A percentile compares a stretch with the other conserved stretches of the same genome.
phyloP scores from a whole-genome alignment of 2,329 filamentous ascomycete genomes.

The Alternaria rosae region DNA sequence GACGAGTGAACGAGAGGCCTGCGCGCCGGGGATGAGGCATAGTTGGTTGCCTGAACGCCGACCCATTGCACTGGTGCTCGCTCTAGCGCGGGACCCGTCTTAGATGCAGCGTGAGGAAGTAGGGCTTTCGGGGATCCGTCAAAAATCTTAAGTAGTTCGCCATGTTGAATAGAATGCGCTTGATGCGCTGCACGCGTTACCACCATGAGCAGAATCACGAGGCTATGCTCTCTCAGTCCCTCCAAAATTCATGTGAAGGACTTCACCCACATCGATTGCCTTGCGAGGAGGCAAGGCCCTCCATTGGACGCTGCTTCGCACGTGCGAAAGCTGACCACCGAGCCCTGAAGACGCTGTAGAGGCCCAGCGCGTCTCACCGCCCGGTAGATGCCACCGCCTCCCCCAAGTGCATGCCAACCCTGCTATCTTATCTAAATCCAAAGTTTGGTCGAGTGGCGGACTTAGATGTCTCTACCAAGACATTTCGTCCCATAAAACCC shows the following conservation, averaged over 20 bases:
- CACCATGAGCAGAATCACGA: background rate
- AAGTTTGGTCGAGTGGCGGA: conserved; percentile 1
- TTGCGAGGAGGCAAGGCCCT: background rate
- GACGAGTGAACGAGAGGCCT: conserved; percentile 11
- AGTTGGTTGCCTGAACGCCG: conserved; percentile 10
- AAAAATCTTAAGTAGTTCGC: background rate
- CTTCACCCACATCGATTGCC: background rate
- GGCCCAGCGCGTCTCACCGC: conserved; percentile 21
- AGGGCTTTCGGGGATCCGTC: background rate
- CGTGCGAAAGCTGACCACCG: conserved; percentile 16
- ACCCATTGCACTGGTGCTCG: conserved; percentile 1
- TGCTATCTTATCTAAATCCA: background rate
- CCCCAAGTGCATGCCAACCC: background rate
- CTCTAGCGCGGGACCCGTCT: background rate
- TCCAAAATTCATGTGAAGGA: background rate
- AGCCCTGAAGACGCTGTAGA: background rate
- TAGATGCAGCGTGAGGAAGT: background rate
- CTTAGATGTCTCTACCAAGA: background rate
- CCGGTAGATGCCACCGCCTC: conserved; percentile 7
- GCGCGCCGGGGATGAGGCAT: background rate
- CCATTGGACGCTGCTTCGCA: conserved; percentile 10
- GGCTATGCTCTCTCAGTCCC: background rate
- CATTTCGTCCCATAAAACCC: background rate
- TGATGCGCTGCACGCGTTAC: background rate
- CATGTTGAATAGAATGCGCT: background rate